These are phyloP conservation scores for Holtermannia corniformis DNA, from an alignment of 768 basidiomycete genomes.

Conservation along the genomic window DNA sequence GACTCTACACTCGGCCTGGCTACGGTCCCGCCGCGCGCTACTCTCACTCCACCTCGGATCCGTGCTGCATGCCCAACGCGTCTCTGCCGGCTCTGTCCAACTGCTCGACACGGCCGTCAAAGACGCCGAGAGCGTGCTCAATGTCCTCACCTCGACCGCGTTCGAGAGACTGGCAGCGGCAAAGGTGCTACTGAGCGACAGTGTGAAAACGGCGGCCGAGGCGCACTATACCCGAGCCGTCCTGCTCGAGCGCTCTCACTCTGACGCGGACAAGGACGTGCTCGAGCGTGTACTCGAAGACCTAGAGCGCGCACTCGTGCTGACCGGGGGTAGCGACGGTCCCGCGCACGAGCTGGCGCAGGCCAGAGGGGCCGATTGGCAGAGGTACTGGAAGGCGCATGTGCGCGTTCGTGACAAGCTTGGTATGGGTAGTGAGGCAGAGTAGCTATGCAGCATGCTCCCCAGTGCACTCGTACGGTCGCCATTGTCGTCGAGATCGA, in stretches of 20 bases:
- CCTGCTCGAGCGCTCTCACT: slow-evolving; percentile 17
- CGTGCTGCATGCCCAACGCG: slow-evolving; percentile 22
- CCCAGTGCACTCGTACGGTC: too few relatives aligned
- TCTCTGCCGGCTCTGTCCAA: slow-evolving; percentile 12
- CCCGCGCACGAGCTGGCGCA: slow-evolving; percentile 15
- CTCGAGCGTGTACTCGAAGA: slow-evolving; percentile 26
- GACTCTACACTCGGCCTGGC: slow-evolving; percentile 27
- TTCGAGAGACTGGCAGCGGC: slow-evolving; percentile 8
- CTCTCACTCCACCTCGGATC: slow-evolving; percentile 27
- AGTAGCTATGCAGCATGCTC: not conserved
- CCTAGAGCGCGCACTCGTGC: slow-evolving; percentile 29
- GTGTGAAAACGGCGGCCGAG: slow-evolving; percentile 27
- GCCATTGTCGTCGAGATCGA: too few relatives aligned
- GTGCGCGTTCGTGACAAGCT: slow-evolving; percentile 28
- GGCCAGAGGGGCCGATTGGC: slow-evolving; percentile 21
- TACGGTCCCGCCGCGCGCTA: slow-evolving; percentile 22
- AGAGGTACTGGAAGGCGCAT: slow-evolving; percentile 31
- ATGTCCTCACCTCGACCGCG: slow-evolving; percentile 8
- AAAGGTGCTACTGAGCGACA: slow-evolving; percentile 26
- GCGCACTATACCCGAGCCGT: slow-evolving; percentile 20
- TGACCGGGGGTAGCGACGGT: slow-evolving; percentile 18
- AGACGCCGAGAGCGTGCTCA: slow-evolving; percentile 2
- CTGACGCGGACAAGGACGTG: slow-evolving; percentile 6
- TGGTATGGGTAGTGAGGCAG: not conserved
- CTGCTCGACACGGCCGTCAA: slow-evolving; percentile 4